Conservation (phyloP, 371 early-diverging fungal genomes). For the Chytridium lagenaria region DNA sequence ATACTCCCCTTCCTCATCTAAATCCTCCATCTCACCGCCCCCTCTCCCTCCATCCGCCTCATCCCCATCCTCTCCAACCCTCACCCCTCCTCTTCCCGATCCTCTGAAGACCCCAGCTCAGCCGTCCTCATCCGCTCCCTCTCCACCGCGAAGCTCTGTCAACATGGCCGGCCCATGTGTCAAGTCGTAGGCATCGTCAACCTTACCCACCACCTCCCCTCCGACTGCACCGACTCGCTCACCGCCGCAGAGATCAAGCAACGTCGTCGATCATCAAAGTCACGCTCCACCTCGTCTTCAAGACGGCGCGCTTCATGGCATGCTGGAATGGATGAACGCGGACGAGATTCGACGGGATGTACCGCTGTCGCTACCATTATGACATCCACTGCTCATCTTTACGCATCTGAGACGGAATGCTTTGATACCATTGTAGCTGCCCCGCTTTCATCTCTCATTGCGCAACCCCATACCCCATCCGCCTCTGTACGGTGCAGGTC, state of each 20-base stretch:
- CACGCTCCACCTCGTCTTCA: not conserved
- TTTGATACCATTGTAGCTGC: no score
- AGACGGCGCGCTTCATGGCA: not conserved
- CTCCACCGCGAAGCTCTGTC: constrained; percentile 7
- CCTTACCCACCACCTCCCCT: not conserved
- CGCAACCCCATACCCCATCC: no score
- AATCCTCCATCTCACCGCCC: no score
- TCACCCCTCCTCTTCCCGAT: not conserved
- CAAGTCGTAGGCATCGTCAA: not conserved
- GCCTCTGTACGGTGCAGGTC: constrained; percentile 4
- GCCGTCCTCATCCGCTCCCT: not conserved
- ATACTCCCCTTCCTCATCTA: no score
- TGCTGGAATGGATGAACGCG: not conserved
- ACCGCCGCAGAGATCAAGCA: not conserved
- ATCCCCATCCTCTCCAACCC: no score
- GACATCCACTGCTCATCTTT: not conserved
- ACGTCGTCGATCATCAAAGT: not conserved
- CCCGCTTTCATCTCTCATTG: no score
- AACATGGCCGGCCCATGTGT: constrained; percentile 7
- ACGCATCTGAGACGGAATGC: not conserved
- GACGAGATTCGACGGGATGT: not conserved
- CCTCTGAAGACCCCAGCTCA: not conserved
- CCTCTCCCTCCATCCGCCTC: no score
- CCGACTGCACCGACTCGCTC: not conserved
- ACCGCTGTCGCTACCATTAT: not conserved